Evolutionary conservation across 768 basidiomycete species (phyloP).

Genomic region (Leccinum boreale): DNA sequence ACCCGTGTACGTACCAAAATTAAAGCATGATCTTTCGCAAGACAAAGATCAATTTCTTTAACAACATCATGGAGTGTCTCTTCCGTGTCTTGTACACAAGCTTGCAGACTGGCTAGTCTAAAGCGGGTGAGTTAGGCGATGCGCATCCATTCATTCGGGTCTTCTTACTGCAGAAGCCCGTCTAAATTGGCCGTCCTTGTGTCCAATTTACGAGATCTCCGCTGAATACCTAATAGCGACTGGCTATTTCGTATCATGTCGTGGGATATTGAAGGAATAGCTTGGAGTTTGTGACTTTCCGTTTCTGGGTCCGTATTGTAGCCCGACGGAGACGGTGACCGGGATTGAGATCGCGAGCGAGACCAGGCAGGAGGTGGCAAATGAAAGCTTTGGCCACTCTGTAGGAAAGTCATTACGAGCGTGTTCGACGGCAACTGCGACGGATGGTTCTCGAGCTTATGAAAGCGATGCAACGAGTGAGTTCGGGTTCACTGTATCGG

Average conservation of each 20-base stretch:
- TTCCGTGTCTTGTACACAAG: slow-evolving; percentile 49
- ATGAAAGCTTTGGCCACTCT: slow-evolving; percentile 59
- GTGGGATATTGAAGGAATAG: slow-evolving; percentile 14
- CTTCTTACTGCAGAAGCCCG: slow-evolving; percentile 66
- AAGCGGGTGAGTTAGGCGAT: slow-evolving; percentile 1
- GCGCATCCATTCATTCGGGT: not conserved
- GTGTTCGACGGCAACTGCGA: slow-evolving; percentile 69
- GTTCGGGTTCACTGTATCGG: slow-evolving; percentile 5
- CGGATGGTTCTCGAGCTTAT: slow-evolving; percentile 37
- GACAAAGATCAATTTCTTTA: slow-evolving; percentile 43
- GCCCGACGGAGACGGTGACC: slow-evolving; percentile 59
- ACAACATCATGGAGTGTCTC: slow-evolving; percentile 47
- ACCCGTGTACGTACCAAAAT: slow-evolving; percentile 37
- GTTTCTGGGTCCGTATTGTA: slow-evolving; percentile 75
- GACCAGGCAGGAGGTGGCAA: slow-evolving; percentile 39
- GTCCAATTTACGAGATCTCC: slow-evolving; percentile 24
- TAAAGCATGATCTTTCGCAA: slow-evolving; percentile 39
- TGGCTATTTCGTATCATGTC: slow-evolving; percentile 17
- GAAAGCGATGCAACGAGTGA: slow-evolving; percentile 6
- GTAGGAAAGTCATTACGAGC: slow-evolving; percentile 61
- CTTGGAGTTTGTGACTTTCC: slow-evolving; percentile 39
- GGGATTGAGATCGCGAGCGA: slow-evolving; percentile 26
- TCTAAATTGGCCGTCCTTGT: slow-evolving; percentile 58
- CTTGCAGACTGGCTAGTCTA: slow-evolving; percentile 54
- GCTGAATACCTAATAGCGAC: slow-evolving; percentile 12